Evolutionary conservation across 108 stramenopile species (phyloP), one percentile per base, ranked within the genome.

Genomic region (Chaetoceros muelleri): DNA sequence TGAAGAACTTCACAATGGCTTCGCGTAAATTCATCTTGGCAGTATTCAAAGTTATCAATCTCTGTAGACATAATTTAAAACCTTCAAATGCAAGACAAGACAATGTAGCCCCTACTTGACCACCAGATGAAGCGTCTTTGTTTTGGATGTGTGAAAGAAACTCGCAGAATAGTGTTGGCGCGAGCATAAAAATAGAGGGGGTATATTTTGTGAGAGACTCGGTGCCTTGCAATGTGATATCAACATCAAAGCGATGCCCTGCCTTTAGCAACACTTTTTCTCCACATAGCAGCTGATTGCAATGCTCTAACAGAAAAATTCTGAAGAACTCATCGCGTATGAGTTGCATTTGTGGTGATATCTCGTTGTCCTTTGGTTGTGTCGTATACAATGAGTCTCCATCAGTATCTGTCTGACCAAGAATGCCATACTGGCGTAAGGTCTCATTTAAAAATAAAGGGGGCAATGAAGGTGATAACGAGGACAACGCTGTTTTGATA

Each of bases 381-480:
- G 34, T 40, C 5, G 5, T 13, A 40, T 40, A 13, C 13, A 40
- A 40, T 13, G 13, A 5, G 13, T 40, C 34, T 10, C 13, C 34
- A 10, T 5, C 5, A 10, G 34, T 13, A 5, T 40, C 13, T 40
- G 34, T 40, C 13, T 40, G 34, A 10, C 34, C 34, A 5, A 40
- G 34, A 40, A 40, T 40, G 5, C 34, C 34, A 40, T 13, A 40
- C 34, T 40, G 5, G 34, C 34, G 8, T 10, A 40, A 40, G 8
- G 13, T 40, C 13, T 40, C 34, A 10, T 40, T 5, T 13, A 40
- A 13, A 13, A 40, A 69, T 27, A 23, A 57, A 73, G 0, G 56
- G 28, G 19, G 68, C 67, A 24, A 69, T 60, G 55, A 29, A 22
- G 59, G 57, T 13, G 52, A 27, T 17, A 27, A 51, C 16, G 7